Evolutionary conservation across 495 filamentous ascomycete genomes (phyloP).

Genomic region (Hypomontagnella submonticulosa): DNA sequence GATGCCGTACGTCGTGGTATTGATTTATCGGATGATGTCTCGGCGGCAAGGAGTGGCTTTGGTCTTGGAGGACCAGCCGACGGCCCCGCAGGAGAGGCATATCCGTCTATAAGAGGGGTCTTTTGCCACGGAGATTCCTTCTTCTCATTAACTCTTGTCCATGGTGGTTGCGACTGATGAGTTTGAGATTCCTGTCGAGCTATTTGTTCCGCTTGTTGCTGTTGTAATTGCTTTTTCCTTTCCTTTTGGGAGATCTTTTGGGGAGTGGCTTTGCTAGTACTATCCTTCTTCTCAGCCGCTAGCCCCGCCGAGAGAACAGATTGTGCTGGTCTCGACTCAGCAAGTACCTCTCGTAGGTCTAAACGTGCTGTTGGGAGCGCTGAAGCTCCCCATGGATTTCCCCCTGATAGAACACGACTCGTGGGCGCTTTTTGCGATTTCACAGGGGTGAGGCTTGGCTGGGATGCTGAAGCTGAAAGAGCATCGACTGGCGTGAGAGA

Average conservation of each 20-base stretch:
- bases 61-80: slow-evolving; percentile 59
- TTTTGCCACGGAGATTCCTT: slow-evolving; percentile 79
- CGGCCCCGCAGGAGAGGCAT: slow-evolving; percentile 53
- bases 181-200: slow-evolving; percentile 59
- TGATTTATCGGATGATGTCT: slow-evolving; percentile 40
- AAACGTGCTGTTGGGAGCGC: slow-evolving; percentile 70
- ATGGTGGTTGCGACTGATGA: slow-evolving; percentile 51
- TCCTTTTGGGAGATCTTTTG: slow-evolving; percentile 88
- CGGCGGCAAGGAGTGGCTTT: slow-evolving; percentile 54
- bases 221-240: slow-evolving; percentile 82
- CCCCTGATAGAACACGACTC: slow-evolving; percentile 37
- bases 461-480: slow-evolving; percentile 12
- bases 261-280: slow-evolving; percentile 46
- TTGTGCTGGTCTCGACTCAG: slow-evolving; percentile 70
- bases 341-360: slow-evolving; percentile 86
- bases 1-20: slow-evolving; percentile 60
- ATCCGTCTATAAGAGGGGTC: slow-evolving; percentile 49
- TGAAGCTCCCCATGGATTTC: slow-evolving; percentile 70
- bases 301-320: slow-evolving; percentile 82
- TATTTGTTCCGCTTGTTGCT: slow-evolving; percentile 70
- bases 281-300: slow-evolving; percentile 61
- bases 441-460: slow-evolving; percentile 1
- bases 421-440: slow-evolving; percentile 15
- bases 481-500: slow-evolving; percentile 20
- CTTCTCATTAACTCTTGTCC: slow-evolving; percentile 52